phyloP scores from a whole-genome alignment of 2,329 filamentous ascomycete genomes.

The Alternaria gansuensis region DNA sequence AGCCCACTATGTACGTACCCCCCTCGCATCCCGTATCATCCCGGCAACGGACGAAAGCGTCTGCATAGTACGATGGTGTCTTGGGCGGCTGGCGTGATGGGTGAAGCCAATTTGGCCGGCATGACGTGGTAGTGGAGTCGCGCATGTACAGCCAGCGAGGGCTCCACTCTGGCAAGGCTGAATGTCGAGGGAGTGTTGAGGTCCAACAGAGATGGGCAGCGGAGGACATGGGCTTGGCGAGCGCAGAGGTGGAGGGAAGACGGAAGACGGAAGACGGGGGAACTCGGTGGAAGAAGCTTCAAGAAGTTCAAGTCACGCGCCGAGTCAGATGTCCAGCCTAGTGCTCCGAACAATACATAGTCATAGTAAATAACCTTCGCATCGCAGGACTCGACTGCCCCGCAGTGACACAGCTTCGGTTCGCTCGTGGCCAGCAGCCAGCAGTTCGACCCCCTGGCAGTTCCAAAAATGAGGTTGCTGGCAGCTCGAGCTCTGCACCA shows the following conservation, averaged over 20 bases:
- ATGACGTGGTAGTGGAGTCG: slow-evolving; percentile 17
- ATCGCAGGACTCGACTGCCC: slow-evolving; percentile 11
- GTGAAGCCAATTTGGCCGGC: slow-evolving; percentile 6
- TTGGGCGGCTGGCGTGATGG: slow-evolving; percentile 21
- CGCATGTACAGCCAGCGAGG: slow-evolving; percentile 1
- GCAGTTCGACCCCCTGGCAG: slow-evolving; percentile 10
- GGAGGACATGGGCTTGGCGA: slow-evolving; percentile 2
- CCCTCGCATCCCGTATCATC: slow-evolving; percentile 22
- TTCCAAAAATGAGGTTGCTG: slow-evolving; percentile 2
- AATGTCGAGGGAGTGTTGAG: slow-evolving; percentile 10
- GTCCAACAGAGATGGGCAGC: slow-evolving; percentile 4
- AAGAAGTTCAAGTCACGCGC: neutral
- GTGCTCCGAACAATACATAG: slow-evolving; percentile 6
- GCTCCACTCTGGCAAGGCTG: slow-evolving; percentile 17
- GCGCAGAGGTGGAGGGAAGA: too few species aligned
- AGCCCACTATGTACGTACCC: slow-evolving; percentile 8
- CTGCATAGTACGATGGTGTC: slow-evolving; percentile 21
- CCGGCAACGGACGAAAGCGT: slow-evolving; percentile 28
- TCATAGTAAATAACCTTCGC: neutral
- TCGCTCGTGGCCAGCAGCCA: slow-evolving; percentile 9
- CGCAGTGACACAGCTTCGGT: slow-evolving; percentile 12
- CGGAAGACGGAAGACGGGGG: neutral
- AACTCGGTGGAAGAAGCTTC: slow-evolving; percentile 6
- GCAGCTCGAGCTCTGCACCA: slow-evolving; percentile 1
- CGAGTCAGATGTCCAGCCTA: neutral